Evolutionary conservation across 441 rosid genomes (phyloP), one percentile per base, ranked within the genome.

Genomic region (Croton setiger): DNA sequence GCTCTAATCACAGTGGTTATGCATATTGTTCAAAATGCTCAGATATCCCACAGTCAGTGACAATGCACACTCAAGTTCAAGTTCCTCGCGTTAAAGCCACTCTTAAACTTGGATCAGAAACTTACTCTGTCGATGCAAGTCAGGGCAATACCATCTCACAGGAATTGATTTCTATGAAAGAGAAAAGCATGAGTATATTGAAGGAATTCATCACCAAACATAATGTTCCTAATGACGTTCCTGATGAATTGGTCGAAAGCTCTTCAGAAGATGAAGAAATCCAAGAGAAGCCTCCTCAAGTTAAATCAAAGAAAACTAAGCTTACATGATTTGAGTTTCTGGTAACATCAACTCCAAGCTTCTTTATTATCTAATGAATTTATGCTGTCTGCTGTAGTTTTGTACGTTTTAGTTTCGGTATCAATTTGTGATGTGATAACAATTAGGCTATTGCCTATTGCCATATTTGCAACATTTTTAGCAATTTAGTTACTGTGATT

Each of bases 191-290:
- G 91, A 72, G 59, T 59, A 39, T 87, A 53, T 77, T 91, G 47
- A 91, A 86, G 81, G 93, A 88, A 51, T 91, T 81, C 83, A 86
- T 91, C 70, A 86, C 91, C 67, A 88, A 75, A 48, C 90, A 88
- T 73, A 88, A 91, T 74, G 90, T 84, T 71, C 84, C 87, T 0
- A 83, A 70, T 62, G 88, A 91, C 63, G 89, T 91, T 20, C 91
- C 87, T 10, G 95, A 91, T 17, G 93, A 85, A 18, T 57, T 82
- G n/a, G 72, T 72, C 1, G 88, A 81, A 70, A 70, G 56, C 69
- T 68, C 31, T 27, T 27, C 31, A 48, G 96, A 85, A 37, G 82
- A 75, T 0, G 82, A 66, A 27, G 31, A 27, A 60, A 64, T 78
- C 68, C 60, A 63, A 0, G 83, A 80, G 64, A 81, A 81, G 77